Evolutionary conservation across 257 asterid species (phyloP).

Genomic region (Solanum pimpinellifolium): DNA sequence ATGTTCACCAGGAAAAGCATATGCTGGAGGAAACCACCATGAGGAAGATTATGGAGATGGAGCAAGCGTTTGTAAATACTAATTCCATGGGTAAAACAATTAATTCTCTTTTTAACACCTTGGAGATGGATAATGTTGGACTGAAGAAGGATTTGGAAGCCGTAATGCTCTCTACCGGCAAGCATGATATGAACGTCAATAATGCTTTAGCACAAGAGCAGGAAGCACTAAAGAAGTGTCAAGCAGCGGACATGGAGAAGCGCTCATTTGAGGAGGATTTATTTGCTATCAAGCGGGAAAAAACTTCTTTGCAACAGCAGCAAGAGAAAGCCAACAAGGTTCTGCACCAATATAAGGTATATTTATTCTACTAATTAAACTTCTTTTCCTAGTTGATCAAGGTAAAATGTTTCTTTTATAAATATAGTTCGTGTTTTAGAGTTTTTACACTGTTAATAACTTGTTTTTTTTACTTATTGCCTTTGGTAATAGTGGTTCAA

Average conservation of each 20-base stretch:
- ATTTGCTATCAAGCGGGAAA: slow-evolving; percentile 9
- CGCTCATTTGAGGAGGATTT: slow-evolving; percentile 22
- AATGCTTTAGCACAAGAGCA: slow-evolving; percentile 37
- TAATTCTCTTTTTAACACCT: slow-evolving; percentile 18
- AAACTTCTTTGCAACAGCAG: not conserved
- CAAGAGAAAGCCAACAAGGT: slow-evolving; percentile 32
- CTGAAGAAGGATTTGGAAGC: slow-evolving; percentile 9
- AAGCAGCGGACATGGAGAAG: slow-evolving; percentile 24
- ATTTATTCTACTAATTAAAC: not conserved
- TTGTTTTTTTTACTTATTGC: not conserved
- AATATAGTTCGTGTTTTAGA: not conserved
- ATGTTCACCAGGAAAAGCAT: slow-evolving; percentile 41
- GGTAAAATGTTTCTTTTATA: not conserved
- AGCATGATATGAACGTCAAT: slow-evolving; percentile 22
- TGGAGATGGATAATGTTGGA: slow-evolving; percentile 30
- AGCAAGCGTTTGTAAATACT: slow-evolving; percentile 38
- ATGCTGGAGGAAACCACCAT: slow-evolving; percentile 39
- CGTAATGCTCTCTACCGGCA: slow-evolving; percentile 12
- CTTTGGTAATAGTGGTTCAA: not conserved
- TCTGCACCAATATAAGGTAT: slow-evolving; percentile 55
- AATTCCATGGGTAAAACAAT: slow-evolving; percentile 30
- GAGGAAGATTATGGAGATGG: slow-evolving; percentile 61
- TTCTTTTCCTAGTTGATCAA: not conserved
- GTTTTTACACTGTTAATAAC: no score
- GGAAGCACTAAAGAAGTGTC: slow-evolving; percentile 33